Percentiles rank a stretch among this genome's conserved stretches.
phyloP scores from a whole-genome alignment of 257 asterid species.

The Rehmannia glutinosa region DNA sequence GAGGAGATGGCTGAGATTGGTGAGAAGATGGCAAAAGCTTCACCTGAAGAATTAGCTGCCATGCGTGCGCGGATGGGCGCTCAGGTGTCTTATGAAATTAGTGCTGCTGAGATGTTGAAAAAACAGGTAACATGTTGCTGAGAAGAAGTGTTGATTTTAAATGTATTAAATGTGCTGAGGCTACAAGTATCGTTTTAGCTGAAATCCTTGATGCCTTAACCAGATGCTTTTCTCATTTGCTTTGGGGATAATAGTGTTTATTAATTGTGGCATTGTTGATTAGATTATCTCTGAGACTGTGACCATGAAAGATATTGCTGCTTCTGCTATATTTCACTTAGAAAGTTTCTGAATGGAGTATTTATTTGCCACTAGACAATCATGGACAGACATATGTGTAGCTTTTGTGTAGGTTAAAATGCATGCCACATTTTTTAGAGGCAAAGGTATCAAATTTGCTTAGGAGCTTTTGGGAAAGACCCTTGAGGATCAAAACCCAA shows the following conservation, averaged over 20 bases:
- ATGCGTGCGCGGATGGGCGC: conserved; percentile 79
- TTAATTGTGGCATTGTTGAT: too few relatives aligned
- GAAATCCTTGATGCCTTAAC: too few relatives aligned
- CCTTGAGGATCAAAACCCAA: too few relatives aligned
- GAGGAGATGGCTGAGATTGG: conserved; percentile 91
- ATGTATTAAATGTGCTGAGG: neutral
- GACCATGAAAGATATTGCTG: too few relatives aligned
- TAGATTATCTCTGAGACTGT: too few relatives aligned
- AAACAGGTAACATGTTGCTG: conserved; percentile 59
- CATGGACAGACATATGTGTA: neutral
- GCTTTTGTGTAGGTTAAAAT: neutral
- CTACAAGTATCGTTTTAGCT: too few relatives aligned
- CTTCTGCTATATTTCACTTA: neutral
- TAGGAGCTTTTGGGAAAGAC: neutral
- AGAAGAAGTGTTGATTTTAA: neutral
- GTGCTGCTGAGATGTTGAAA: conserved; percentile 84
- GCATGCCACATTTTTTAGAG: neutral
- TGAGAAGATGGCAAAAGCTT: conserved; percentile 87
- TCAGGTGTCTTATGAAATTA: conserved; percentile 72
- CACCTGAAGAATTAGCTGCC: conserved; percentile 85
- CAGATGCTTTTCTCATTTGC: conserved; percentile 4
- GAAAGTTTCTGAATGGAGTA: neutral
- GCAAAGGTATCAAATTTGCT: neutral
- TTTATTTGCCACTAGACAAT: neutral
- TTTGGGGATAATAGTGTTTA: too few relatives aligned